Percentiles rank a stretch among this genome's conserved stretches.
Conservation (phyloP, 2,329 filamentous ascomycete genomes). For the Pseudohalonectria lignicola region DNA sequence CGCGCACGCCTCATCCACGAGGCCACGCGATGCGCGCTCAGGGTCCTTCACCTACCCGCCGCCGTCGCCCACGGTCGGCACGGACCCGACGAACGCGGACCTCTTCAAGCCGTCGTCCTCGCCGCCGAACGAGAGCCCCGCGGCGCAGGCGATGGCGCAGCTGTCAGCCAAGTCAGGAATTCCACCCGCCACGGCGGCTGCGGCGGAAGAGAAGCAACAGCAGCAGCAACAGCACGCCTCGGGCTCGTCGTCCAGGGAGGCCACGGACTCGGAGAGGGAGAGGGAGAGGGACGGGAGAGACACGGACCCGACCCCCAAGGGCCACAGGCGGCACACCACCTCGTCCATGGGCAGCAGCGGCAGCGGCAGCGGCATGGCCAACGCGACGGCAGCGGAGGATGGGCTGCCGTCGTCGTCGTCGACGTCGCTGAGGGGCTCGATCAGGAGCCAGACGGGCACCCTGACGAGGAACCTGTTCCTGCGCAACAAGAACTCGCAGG, state of each 20-base stretch:
- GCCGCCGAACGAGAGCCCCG: constrained; percentile 45
- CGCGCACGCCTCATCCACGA: constrained; percentile 17
- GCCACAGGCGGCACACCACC: constrained; percentile 23
- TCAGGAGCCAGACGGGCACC: constrained; percentile 27
- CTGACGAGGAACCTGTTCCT: constrained; percentile 27
- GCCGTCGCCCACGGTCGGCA: constrained; percentile 54
- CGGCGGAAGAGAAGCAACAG: neutral
- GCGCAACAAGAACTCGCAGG: constrained; percentile 24
- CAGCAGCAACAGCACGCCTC: constrained; percentile 32
- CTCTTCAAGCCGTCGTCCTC: constrained; percentile 46
- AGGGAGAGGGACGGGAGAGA: constrained; percentile 19
- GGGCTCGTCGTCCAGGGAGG: constrained; percentile 36
- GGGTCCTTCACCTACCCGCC: constrained; percentile 52
- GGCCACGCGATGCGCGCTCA: constrained; percentile 45
- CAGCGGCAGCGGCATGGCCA: neutral
- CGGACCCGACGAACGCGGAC: constrained; percentile 56
- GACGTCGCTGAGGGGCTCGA: constrained; percentile 21
- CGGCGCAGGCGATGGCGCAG: constrained; percentile 55
- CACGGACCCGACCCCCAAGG: constrained; percentile 14
- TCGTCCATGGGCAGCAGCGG: constrained; percentile 19
- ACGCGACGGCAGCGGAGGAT: constrained; percentile 3
- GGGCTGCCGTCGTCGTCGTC: too few relatives aligned
- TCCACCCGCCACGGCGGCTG: constrained; percentile 24
- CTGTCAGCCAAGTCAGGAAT: constrained; percentile 45
- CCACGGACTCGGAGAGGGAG: constrained; percentile 25